phyloP scores from a whole-genome alignment of 768 basidiomycete species.

The Collybia nuda region DNA sequence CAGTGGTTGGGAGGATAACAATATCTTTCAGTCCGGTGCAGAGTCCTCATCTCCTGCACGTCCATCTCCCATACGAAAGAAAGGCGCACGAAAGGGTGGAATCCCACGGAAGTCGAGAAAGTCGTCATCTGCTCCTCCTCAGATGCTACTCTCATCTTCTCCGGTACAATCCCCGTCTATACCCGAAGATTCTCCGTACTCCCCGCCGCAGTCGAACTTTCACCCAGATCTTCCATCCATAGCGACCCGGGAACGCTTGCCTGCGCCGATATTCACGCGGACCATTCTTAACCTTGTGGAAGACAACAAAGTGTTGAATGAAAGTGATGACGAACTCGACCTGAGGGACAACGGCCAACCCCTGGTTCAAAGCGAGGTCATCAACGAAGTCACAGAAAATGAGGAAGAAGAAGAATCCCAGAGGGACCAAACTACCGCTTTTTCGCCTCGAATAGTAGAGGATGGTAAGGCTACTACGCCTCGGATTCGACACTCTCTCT shows the following conservation, averaged over 20 bases:
- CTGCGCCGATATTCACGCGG: conserved; percentile 9
- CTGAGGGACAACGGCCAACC: conserved; percentile 5
- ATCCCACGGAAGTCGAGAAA: conserved; percentile 56
- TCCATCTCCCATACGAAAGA: conserved; percentile 52
- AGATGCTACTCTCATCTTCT: conserved; percentile 37
- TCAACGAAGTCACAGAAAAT: conserved; percentile 1
- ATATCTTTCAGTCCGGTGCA: conserved; percentile 87
- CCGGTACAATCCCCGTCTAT: conserved; percentile 33
- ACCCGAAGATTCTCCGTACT: conserved; percentile 22
- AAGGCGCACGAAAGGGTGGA: conserved; percentile 39
- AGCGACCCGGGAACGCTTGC: conserved; percentile 26
- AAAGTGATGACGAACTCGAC: conserved; percentile 25
- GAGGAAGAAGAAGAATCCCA: conserved; percentile 9
- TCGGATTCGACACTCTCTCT: conserved; percentile 3
- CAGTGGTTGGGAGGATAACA: conserved; percentile 90
- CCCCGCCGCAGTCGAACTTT: conserved; percentile 57
- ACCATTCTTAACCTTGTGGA: neutral
- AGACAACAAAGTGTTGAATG: conserved; percentile 11
- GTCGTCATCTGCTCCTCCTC: conserved; percentile 72
- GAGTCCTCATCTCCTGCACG: conserved; percentile 81
- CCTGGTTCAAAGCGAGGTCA: conserved; percentile 1
- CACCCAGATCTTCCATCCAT: conserved; percentile 48
- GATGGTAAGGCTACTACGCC: conserved; percentile 18
- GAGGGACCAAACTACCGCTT: conserved; percentile 14
- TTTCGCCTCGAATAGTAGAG: conserved; percentile 39